Conservation (phyloP, 495 filamentous ascomycete genomes). For the Penicillium verhagenii region DNA sequence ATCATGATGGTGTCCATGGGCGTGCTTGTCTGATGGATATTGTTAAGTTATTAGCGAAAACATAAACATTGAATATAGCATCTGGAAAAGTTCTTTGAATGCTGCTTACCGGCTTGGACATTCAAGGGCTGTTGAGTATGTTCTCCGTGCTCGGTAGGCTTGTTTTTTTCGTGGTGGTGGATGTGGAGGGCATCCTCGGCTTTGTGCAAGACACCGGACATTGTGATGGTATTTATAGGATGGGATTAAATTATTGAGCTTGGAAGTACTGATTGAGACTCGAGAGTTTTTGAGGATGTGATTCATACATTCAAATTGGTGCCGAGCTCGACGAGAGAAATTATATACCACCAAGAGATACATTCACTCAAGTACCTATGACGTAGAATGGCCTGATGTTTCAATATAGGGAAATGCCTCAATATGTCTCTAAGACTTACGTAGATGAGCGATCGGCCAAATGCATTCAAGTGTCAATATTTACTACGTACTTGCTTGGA, state of each 20-base stretch:
- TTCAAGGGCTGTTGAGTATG: not conserved
- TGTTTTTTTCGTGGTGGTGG: constrained; percentile 1
- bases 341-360: no score
- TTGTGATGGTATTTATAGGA: not conserved
- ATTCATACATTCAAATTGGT: no score
- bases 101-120: not conserved
- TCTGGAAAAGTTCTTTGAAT: no score
- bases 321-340: no score
- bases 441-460: no score
- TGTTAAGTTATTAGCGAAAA: not conserved
- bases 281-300: no score
- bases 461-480: no score
- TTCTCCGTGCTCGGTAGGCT: not conserved
- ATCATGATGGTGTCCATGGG: not conserved
- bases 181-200: constrained; percentile 1
- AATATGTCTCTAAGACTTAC: no score
- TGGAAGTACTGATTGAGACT: not conserved
- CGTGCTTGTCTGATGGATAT: not conserved
- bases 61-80: no score
- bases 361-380: not conserved
- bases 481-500: no score
- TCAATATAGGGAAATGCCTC: no score
- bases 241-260: not conserved
- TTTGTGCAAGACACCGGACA: constrained; percentile 4
- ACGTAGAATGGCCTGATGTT: not conserved